A percentile compares a stretch with the other conserved stretches of the same genome.
These are phyloP conservation scores for Primulina huaijiensis DNA, from an alignment of 257 asterid genomes.

Conservation along the genomic window DNA sequence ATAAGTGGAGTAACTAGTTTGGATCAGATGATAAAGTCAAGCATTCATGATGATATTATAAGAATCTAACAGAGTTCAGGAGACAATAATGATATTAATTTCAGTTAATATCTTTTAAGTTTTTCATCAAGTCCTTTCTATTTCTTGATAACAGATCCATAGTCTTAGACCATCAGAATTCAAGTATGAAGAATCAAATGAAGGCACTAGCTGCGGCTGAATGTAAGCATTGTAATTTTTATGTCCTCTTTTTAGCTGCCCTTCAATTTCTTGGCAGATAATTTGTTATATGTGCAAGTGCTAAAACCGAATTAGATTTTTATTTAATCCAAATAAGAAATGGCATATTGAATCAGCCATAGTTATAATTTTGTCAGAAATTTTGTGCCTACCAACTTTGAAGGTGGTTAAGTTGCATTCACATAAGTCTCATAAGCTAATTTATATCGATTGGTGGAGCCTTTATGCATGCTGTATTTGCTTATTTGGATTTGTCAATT, in stretches of 20 bases:
- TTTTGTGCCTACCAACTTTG: too few species aligned
- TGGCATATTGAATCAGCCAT: too few species aligned
- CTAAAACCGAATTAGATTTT: too few species aligned
- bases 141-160: conserved; percentile 70
- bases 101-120: background rate
- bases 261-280: conserved; percentile 7
- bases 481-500: too few species aligned
- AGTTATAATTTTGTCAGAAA: too few species aligned
- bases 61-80: conserved; percentile 16
- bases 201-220: conserved; percentile 74
- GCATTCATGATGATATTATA: background rate
- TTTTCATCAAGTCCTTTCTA: conserved; percentile 26
- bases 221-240: conserved; percentile 54
- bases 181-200: conserved; percentile 70
- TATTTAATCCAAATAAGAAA: too few species aligned
- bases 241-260: conserved; percentile 15
- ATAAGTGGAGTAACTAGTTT: background rate
- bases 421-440: too few species aligned
- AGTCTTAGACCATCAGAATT: conserved; percentile 72
- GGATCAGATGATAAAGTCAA: conserved; percentile 3
- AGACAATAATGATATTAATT: conserved; percentile 13
- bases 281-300: background rate
- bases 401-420: too few species aligned
- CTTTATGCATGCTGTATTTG: background rate
- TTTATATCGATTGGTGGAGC: background rate